Percentiles rank a stretch among this genome's conserved stretches.
phyloP scores from a whole-genome alignment of 1,139 yeast genomes.

The Geotrichum europaeum region DNA sequence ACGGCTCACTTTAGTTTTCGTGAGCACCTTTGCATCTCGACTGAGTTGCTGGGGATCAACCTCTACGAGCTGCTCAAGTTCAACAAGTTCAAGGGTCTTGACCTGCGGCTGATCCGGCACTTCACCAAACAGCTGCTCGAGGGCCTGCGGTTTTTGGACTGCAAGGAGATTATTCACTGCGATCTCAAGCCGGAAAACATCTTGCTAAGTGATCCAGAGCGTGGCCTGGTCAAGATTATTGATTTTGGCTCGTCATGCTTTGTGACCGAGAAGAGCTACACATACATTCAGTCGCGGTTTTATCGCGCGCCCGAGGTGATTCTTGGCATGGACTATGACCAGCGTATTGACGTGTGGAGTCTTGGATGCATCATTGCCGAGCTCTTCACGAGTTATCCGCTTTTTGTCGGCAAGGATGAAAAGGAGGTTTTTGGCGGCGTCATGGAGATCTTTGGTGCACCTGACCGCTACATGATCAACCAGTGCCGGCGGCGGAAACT shows the following conservation, averaged over 20 bases:
- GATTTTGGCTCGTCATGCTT: conserved; percentile 98
- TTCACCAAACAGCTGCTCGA: conserved; percentile 52
- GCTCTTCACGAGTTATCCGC: conserved; percentile 56
- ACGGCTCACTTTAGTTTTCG: conserved; percentile 71
- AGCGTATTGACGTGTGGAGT: conserved; percentile 76
- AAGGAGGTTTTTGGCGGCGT: conserved; percentile 56
- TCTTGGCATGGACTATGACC: conserved; percentile 67
- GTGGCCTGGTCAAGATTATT: conserved; percentile 84
- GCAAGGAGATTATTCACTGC: conserved; percentile 61
- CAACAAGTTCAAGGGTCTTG: conserved; percentile 56
- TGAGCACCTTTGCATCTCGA: conserved; percentile 75
- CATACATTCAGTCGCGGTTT: conserved; percentile 92
- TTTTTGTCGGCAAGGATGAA: conserved; percentile 68
- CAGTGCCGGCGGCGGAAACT: conserved; percentile 34
- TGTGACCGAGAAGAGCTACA: conserved; percentile 80
- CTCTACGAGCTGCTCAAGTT: conserved; percentile 61
- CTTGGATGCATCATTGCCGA: conserved; percentile 66
- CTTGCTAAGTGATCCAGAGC: conserved; percentile 65
- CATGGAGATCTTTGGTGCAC: conserved; percentile 59
- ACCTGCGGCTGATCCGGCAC: conserved; percentile 42
- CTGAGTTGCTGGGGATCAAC: conserved; percentile 66
- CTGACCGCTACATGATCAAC: conserved; percentile 40
- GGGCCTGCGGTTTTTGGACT: conserved; percentile 56
- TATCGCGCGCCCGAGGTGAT: conserved; percentile 90
- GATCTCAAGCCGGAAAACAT: conserved; percentile 96